Conservation (phyloP, 352 stramenopile genomes). For the Phytophthora crassamura region DNA sequence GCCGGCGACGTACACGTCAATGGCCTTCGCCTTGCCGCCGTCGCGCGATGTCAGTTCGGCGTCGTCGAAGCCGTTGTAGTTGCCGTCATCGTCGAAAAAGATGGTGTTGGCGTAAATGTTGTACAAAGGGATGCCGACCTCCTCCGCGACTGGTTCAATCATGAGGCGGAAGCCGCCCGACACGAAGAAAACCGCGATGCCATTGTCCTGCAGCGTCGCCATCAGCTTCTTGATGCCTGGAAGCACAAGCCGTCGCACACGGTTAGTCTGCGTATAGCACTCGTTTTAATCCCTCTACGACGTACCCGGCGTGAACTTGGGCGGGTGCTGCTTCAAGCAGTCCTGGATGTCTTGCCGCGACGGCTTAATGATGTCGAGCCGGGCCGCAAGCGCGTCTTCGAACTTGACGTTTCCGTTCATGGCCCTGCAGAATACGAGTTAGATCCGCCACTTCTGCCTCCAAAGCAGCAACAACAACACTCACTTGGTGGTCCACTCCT, state of each 20-base stretch:
- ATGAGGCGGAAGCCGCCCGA: constrained; percentile 98
- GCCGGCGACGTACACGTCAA: constrained; percentile 60
- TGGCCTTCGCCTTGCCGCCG: constrained; percentile 79
- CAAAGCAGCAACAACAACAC: constrained; percentile 10
- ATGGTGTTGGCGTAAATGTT: constrained; percentile 99
- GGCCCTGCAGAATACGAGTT: constrained; percentile 64
- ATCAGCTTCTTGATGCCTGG: constrained; percentile 92
- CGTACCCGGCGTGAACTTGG: constrained; percentile 87
- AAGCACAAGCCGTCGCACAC: background rate
- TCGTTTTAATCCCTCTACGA: background rate
- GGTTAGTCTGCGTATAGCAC: background rate
- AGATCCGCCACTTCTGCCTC: background rate
- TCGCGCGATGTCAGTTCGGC: constrained; percentile 94
- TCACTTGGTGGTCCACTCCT: constrained; percentile 93
- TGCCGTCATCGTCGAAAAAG: constrained; percentile 90
- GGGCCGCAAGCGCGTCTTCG: constrained; percentile 96
- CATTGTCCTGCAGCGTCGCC: constrained; percentile 85
- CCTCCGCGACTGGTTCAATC: constrained; percentile 96
- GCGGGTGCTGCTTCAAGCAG: constrained; percentile 92
- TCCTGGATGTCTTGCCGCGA: constrained; percentile 88
- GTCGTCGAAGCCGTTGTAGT: constrained; percentile 95
- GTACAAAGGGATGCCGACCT: constrained; percentile 80
- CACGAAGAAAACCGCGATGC: constrained; percentile 97
- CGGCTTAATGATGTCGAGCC: constrained; percentile 96
- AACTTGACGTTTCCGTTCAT: constrained; percentile 99